phyloP scores from a whole-genome alignment of 1,284 basidiomycete species.

The Ganoderma sinense region DNA sequence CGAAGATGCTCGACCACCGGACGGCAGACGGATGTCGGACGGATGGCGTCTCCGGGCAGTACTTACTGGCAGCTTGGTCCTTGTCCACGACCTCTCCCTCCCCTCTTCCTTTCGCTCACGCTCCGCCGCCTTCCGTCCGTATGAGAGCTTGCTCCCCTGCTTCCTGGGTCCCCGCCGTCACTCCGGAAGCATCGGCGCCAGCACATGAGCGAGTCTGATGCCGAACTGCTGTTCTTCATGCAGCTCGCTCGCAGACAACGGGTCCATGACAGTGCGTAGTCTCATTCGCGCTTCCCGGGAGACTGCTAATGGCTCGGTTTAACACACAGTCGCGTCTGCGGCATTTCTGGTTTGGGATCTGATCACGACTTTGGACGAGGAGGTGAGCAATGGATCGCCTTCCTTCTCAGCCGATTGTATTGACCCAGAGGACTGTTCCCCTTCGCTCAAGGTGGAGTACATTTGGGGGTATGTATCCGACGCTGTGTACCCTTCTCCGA shows the following conservation, averaged over 20 bases:
- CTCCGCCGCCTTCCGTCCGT: slow-evolving; percentile 11
- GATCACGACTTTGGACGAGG: slow-evolving; percentile 27
- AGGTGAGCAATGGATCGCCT: slow-evolving; percentile 16
- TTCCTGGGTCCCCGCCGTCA: slow-evolving; percentile 8
- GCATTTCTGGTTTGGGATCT: slow-evolving; percentile 25
- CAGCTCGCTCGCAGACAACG: not conserved
- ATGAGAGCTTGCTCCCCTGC: slow-evolving; percentile 17
- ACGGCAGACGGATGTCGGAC: not conserved
- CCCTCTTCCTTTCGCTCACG: not conserved
- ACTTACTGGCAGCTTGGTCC: slow-evolving; percentile 5
- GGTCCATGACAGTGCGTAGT: not conserved
- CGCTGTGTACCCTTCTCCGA: not conserved
- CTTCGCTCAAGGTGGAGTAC: slow-evolving; percentile 21
- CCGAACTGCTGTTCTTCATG: slow-evolving; percentile 13
- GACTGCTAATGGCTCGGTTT: not conserved
- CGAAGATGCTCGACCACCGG: slow-evolving; percentile 17
- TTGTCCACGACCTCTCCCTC: not conserved
- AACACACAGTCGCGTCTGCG: slow-evolving; percentile 15
- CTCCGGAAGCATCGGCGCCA: slow-evolving; percentile 8
- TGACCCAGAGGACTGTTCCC: too few species aligned
- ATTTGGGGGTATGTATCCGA: slow-evolving; percentile 24
- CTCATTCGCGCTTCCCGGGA: too few species aligned
- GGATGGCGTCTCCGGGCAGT: slow-evolving; percentile 9
- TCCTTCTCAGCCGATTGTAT: not conserved
- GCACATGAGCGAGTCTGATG: slow-evolving; percentile 26